Evolutionary conservation across 1,284 basidiomycete genomes (phyloP).

Genomic region (Ustilago vetiveriae): DNA sequence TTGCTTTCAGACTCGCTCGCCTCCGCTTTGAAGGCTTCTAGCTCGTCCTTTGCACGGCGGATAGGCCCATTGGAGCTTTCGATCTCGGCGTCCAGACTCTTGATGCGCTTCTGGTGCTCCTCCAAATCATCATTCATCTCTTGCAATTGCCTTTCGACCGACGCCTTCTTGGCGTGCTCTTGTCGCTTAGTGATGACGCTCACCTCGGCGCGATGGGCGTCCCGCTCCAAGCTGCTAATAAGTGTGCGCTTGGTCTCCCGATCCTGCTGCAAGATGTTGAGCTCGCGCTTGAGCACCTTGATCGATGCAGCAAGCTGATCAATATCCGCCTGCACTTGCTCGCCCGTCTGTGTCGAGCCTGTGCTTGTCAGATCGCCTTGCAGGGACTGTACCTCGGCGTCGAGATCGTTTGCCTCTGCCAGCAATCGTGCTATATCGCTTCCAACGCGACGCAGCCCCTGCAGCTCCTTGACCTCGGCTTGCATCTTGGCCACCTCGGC

Average conservation of each 20-base stretch:
- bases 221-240: conserved; percentile 47
- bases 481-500: conserved; percentile 30
- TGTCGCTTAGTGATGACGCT: conserved; percentile 68
- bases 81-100: conserved; percentile 73
- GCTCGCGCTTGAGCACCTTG: conserved; percentile 53
- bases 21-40: conserved; percentile 72
- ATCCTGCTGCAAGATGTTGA: conserved; percentile 50
- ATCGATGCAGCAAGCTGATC: conserved; percentile 48
- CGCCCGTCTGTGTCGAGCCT: conserved; percentile 53
- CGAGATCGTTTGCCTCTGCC: conserved; percentile 29
- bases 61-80: conserved; percentile 76
- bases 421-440: conserved; percentile 44
- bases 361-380: conserved; percentile 50
- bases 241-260: conserved; percentile 46
- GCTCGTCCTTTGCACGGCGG: conserved; percentile 74
- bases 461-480: conserved; percentile 47
- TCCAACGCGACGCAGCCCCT: conserved; percentile 37
- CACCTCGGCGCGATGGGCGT: conserved; percentile 48
- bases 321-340: conserved; percentile 54
- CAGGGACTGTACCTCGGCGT: conserved; percentile 42
- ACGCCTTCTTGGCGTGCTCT: conserved; percentile 45
- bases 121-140: conserved; percentile 73
- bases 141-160: conserved; percentile 54
- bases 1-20: conserved; percentile 71
- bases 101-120: conserved; percentile 54